Percentiles rank a stretch among this genome's conserved stretches.
phyloP scores from a whole-genome alignment of 139 green algal species.

The Chlamydomonas urium region DNA sequence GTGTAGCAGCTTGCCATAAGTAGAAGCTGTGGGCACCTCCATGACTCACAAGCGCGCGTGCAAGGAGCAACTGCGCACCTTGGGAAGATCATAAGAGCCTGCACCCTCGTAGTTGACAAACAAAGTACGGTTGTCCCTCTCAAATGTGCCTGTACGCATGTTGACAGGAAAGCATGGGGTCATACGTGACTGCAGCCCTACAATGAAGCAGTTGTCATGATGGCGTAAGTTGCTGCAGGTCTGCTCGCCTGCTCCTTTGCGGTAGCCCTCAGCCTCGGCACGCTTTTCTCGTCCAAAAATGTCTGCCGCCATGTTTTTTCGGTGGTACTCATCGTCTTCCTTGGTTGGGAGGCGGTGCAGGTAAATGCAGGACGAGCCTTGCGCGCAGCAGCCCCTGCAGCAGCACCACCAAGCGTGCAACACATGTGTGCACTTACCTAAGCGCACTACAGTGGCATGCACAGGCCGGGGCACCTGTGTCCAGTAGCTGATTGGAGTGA shows the following conservation, averaged over 20 bases:
- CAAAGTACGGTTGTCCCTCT: slow-evolving; percentile 58
- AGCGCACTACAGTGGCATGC: no score
- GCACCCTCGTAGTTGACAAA: slow-evolving; percentile 63
- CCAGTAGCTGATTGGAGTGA: no score
- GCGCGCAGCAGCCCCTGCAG: slow-evolving; percentile 57
- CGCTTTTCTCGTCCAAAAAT: slow-evolving; percentile 68
- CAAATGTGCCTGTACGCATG: slow-evolving; percentile 57
- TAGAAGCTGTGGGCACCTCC: no score
- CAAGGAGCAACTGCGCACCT: slow-evolving; percentile 23
- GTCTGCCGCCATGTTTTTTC: slow-evolving; percentile 45
- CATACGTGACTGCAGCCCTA: slow-evolving; percentile 7
- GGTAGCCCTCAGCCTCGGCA: slow-evolving; percentile 29
- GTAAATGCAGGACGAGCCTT: slow-evolving; percentile 59
- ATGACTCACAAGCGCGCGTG: no score
- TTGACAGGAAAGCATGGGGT: neutral
- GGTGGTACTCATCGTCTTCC: slow-evolving; percentile 45
- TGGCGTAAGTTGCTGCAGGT: no score
- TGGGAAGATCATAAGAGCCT: slow-evolving; percentile 38
- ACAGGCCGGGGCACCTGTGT: no score
- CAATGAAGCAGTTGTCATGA: slow-evolving; percentile 20
- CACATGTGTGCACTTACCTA: no score
- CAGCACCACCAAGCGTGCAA: no score
- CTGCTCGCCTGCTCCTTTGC: slow-evolving; percentile 18
- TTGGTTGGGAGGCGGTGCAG: slow-evolving; percentile 62
- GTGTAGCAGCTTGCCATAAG: no score